Base-by-base conservation (phyloP, 2,329 filamentous ascomycete species). In the Neocatenulostroma microsporum region DNA sequence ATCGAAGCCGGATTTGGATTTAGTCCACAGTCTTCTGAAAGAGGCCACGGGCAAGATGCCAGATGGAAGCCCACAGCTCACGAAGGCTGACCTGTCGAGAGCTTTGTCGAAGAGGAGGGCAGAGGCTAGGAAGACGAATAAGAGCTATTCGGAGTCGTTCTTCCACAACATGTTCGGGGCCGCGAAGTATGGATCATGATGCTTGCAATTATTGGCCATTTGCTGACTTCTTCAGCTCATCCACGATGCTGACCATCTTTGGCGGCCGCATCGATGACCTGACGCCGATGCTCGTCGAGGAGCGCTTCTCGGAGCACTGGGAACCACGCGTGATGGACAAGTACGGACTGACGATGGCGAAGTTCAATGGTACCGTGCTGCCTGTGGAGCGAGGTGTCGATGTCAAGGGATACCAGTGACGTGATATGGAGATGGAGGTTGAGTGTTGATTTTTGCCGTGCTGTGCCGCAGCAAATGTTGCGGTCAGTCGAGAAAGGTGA, bases 171-270 rank as follows among this genome's bases (percentile, higher is more conserved):
- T 58, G 37, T 65, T 65, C 40, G 62, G 62, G n/a, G 60, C 56
- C 37, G 56, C 62, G 18, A 51, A 51, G 47, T 51, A 41, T 11
- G 48, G 8, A 12, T 4, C 6, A 11, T 20, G 11, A 13, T 39
- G 18, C 2, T 13, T 8, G 11, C 9, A 5, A 5, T 29, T 13
- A 24, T 21, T n/a, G 14, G 17, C 5, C 11, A 17, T 30, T 21
- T 25, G 10, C 29, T 19, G 28, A 14, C 5, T 20, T 13, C 36
- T 19, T 7, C 23, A 65, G 61, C 39, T 63, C 61, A 7, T 61
- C 60, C 1, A 64, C 61, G 14, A 65, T 64, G 62, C 50, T 65
- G 26, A 64, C 61, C 0, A 57, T 65, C 21, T 65, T 64, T 25
- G 62, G 56, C 28, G 62, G 62, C 13, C 46, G 47, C 1, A 50